Evolutionary conservation across 495 filamentous ascomycete species (phyloP).

Genomic region (Penicillium flavigenum): DNA sequence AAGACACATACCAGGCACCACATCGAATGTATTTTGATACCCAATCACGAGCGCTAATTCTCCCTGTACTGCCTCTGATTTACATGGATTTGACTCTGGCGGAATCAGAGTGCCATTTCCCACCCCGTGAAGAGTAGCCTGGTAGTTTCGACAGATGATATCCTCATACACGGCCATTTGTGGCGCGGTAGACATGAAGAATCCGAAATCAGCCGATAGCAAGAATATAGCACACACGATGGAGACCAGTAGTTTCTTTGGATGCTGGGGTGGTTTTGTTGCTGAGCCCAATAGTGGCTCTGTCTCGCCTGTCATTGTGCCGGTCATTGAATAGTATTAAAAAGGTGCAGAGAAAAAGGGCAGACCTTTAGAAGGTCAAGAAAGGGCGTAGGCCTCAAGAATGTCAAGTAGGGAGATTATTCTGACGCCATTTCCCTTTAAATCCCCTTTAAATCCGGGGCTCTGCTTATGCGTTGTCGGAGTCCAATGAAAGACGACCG

Average conservation of each 20-base stretch:
- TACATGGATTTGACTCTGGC: slow-evolving; percentile 28
- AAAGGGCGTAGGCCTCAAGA: background rate
- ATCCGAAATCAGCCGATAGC: slow-evolving; percentile 29
- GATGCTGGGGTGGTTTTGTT: background rate
- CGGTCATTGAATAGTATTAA: background rate
- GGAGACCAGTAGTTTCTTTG: slow-evolving; percentile 23
- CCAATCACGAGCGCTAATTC: slow-evolving; percentile 44
- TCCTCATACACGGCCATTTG: slow-evolving; percentile 39
- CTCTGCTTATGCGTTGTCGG: background rate
- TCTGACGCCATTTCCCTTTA: background rate
- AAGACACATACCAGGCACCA: slow-evolving; percentile 32
- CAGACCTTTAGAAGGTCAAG: background rate
- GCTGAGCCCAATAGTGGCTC: slow-evolving; percentile 5
- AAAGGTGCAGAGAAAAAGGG: background rate
- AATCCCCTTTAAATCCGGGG: background rate
- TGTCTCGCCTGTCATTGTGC: background rate
- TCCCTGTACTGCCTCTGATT: slow-evolving; percentile 44
- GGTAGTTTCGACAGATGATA: slow-evolving; percentile 42
- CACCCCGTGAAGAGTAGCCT: slow-evolving; percentile 9
- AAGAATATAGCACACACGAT: slow-evolving; percentile 21
- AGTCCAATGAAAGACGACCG: background rate
- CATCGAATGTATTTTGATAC: slow-evolving; percentile 41
- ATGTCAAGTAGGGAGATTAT: background rate
- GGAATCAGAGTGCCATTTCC: background rate
- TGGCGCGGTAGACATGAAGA: slow-evolving; percentile 30